Evolutionary conservation across 306 rosid species (phyloP).

Genomic region (Elaeagnus macrophylla): DNA sequence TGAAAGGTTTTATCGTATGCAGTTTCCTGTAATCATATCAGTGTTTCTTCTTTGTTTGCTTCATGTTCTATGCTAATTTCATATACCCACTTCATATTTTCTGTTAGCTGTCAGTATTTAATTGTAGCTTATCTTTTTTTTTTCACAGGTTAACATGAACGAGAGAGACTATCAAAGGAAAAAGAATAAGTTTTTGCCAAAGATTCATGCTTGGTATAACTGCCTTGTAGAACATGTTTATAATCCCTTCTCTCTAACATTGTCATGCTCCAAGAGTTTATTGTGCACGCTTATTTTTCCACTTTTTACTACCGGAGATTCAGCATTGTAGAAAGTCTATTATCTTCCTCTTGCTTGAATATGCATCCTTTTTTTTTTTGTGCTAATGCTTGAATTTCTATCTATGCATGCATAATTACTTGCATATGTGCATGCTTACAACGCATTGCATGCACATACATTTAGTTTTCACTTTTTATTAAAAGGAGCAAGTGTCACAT

Average conservation of each 20-base stretch:
- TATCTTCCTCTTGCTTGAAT: too few species aligned
- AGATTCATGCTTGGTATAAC: conserved; percentile 91
- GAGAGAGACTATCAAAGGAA: conserved; percentile 96
- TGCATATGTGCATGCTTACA: conserved; percentile 3
- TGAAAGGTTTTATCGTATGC: too few species aligned
- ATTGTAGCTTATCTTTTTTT: conserved; percentile 11
- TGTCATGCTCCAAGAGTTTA: neutral
- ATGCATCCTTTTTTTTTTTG: too few species aligned
- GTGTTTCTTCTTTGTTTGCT: too few species aligned
- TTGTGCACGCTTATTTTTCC: neutral
- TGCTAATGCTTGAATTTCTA: too few species aligned
- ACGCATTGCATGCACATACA: conserved; percentile 1
- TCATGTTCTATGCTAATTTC: too few species aligned
- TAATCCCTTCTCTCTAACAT: neutral
- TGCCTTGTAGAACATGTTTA: neutral
- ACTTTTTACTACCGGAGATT: neutral
- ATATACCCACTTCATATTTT: neutral
- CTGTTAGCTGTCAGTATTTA: neutral
- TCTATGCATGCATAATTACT: neutral
- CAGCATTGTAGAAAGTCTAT: neutral
- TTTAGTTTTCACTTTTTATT: conserved; percentile 3
- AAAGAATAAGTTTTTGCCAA: conserved; percentile 93
- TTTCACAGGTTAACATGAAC: conserved; percentile 84
- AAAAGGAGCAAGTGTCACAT: conserved; percentile 7
- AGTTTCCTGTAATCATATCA: too few species aligned